phyloP scores from a whole-genome alignment of 1,284 basidiomycete genomes.

The Trichosporon sp. region DNA sequence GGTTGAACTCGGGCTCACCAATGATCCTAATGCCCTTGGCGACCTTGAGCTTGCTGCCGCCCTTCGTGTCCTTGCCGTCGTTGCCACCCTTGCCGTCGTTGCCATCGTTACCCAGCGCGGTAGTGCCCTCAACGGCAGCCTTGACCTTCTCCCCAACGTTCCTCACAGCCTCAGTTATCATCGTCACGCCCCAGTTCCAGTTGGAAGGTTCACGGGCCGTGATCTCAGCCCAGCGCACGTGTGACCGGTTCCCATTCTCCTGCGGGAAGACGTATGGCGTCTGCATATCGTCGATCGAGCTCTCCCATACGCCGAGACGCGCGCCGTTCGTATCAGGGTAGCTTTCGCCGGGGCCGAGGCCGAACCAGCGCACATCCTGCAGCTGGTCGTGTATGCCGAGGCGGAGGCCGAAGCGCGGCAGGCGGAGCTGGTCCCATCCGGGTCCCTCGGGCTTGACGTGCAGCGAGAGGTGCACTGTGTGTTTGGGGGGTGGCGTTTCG shows the following conservation, averaged over 20 bases:
- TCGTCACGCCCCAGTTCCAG: no score
- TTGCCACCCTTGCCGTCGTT: background rate
- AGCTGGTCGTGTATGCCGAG: slow-evolving; percentile 10
- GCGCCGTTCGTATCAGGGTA: slow-evolving; percentile 19
- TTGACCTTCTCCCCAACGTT: background rate
- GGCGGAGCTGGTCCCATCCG: slow-evolving; percentile 13
- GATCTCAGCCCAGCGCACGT: slow-evolving; percentile 19
- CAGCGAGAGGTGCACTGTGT: slow-evolving; percentile 7
- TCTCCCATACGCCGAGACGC: slow-evolving; percentile 5
- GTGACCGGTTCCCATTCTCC: slow-evolving; percentile 20
- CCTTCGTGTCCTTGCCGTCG: background rate
- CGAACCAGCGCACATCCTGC: slow-evolving; percentile 15
- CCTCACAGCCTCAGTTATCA: no score
- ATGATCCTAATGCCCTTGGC: slow-evolving; percentile 7
- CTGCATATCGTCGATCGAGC: slow-evolving; percentile 22
- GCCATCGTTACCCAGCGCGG: background rate
- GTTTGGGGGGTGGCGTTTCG: no score
- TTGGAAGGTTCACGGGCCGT: no score
- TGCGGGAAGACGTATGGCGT: slow-evolving; percentile 25
- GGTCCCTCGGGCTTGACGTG: slow-evolving; percentile 10
- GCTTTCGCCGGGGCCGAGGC: slow-evolving; percentile 18
- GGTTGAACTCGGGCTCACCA: slow-evolving; percentile 9
- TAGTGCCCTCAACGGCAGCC: background rate
- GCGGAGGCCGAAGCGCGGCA: slow-evolving; percentile 20
- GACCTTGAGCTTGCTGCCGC: background rate